Conservation (phyloP, 179 eudicot species). For the Monotropa hypopitys region DNA sequence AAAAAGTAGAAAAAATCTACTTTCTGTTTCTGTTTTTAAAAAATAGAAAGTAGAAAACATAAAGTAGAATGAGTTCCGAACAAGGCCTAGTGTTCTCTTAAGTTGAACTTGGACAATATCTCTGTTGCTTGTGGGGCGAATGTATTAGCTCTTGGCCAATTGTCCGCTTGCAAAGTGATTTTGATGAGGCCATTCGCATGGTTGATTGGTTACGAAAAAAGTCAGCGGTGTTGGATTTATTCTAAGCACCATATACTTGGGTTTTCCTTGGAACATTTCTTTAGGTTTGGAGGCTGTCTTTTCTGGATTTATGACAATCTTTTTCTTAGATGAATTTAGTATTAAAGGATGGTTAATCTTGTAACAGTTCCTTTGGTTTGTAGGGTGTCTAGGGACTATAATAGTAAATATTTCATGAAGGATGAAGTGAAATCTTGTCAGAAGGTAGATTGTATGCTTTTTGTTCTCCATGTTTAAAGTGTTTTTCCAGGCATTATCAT, state of each 20-base stretch:
- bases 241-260: not conserved
- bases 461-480: not conserved
- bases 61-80: too few relatives aligned
- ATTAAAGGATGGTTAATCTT: not conserved
- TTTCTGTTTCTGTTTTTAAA: too few relatives aligned
- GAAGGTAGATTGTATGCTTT: not conserved
- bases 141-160: not conserved
- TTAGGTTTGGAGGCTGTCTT: not conserved
- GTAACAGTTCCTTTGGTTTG: not conserved
- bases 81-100: not conserved
- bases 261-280: not conserved
- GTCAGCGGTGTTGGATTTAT: not conserved
- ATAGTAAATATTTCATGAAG: not conserved
- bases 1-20: too few relatives aligned
- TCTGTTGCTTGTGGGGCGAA: not conserved
- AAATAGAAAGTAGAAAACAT: too few relatives aligned
- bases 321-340: slow-evolving; percentile 1
- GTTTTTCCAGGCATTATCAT: not conserved
- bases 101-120: not conserved
- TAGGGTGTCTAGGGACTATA: not conserved
- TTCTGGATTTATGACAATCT: not conserved
- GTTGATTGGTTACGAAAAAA: not conserved
- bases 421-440: not conserved
- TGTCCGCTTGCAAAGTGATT: not conserved
- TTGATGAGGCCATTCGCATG: not conserved